A percentile compares a stretch with the other conserved stretches of the same genome.
These are phyloP conservation scores for Vitis hybrid DNA, from an alignment of 177 flowering plant species.

Conservation along the genomic window DNA sequence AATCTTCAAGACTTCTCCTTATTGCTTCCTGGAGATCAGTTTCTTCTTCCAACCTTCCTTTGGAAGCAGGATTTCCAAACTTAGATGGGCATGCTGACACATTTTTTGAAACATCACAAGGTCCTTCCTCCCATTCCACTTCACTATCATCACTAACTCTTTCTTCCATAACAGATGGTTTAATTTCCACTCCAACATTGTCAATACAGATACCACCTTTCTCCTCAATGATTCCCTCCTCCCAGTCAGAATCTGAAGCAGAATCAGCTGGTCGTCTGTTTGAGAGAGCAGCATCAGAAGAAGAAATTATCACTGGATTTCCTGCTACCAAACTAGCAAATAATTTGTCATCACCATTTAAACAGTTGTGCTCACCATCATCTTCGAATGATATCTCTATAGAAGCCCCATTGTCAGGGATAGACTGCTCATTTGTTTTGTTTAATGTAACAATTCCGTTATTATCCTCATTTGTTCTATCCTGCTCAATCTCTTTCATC, in stretches of 20 bases:
- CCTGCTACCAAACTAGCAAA: slow-evolving; percentile 71
- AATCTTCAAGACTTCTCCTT: slow-evolving; percentile 72
- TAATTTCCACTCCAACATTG: slow-evolving; percentile 18
- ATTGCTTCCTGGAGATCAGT: slow-evolving; percentile 88
- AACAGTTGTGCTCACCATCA: slow-evolving; percentile 23
- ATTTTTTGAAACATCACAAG: slow-evolving; percentile 24
- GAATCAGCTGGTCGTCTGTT: slow-evolving; percentile 23
- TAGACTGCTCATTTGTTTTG: slow-evolving; percentile 20
- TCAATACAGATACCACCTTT: slow-evolving; percentile 13
- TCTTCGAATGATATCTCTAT: slow-evolving; percentile 64
- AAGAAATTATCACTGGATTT: slow-evolving; percentile 28
- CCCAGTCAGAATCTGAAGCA: slow-evolving; percentile 58
- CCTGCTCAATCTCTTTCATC: slow-evolving; percentile 79
- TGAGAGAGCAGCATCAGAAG: slow-evolving; percentile 25
- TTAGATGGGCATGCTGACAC: slow-evolving; percentile 23
- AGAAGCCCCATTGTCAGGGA: slow-evolving; percentile 23
- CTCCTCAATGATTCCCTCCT: slow-evolving; percentile 40
- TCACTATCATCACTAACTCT: slow-evolving; percentile 47
- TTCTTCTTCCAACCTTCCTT: slow-evolving; percentile 70
- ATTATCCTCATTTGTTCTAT: slow-evolving; percentile 23
- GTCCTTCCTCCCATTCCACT: slow-evolving; percentile 78
- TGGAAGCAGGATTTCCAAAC: slow-evolving; percentile 30
- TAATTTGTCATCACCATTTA: slow-evolving; percentile 58
- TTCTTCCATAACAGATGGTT: slow-evolving; percentile 20
- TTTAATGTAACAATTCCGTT: slow-evolving; percentile 19